Evolutionary conservation across 2,329 filamentous ascomycete genomes (phyloP), one percentile per base, ranked within the genome.

Genomic region (Curvularia sp.): DNA sequence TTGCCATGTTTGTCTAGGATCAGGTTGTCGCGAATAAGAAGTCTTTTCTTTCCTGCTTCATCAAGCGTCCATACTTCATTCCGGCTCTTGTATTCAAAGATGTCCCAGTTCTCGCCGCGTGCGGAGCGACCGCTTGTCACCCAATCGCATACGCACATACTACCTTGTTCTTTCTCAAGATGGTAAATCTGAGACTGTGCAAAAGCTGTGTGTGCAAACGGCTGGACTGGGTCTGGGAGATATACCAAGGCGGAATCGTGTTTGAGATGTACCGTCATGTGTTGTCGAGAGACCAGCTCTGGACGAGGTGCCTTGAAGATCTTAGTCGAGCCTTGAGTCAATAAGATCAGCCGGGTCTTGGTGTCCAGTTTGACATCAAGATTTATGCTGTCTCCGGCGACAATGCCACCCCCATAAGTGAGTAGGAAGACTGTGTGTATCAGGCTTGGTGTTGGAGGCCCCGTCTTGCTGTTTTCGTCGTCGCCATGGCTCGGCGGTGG

Each of bases 351-450:
- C 60, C 87, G 88, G 4, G 92, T 89, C 2, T 80, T 78, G 2
- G 82, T 67, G 10, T 86, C 85, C 48, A 97, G 82, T 9, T 84
- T 83, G 61, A 97, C 85, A 20, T 82, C 81, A 26, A 99, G 85
- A 70, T 89, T 83, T 75, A 98, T 89, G 63, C 86, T 83, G 76
- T 99, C 95, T 42, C 93, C 93, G 12, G 90, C 91, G 1, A 99
- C 91, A 13, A 99, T 86, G 1, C 95, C 95, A 43, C 95, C 95
- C 49, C 95, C 95, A 74, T 98, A 99, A 0, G 93, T 97, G 49
- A 99, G 84, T 38, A 98, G 84, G 74, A 97, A 98, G 41, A 97
- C 88, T 31, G 95, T 83, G 53, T 83, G 86, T 8, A 93, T 84
- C 56, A 91, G 91, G 22, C 62, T 52, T 41, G 76, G 79, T 33